phyloP scores from a whole-genome alignment of 306 rosid species.

The Leucaena leucocephala region DNA sequence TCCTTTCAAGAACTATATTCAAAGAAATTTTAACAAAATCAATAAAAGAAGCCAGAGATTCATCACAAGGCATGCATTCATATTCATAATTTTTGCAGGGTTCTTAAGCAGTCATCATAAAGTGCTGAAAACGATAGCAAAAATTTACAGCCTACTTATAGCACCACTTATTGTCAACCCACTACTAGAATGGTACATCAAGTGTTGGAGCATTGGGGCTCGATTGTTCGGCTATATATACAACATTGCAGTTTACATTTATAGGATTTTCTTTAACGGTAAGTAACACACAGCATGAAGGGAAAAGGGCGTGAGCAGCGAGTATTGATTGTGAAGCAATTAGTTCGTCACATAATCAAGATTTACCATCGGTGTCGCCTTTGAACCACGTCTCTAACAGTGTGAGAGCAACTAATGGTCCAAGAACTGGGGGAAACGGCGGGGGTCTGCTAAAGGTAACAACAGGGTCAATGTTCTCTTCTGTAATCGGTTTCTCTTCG shows the following conservation, averaged over 20 bases:
- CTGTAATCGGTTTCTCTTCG: constrained; percentile 42
- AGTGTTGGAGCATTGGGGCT: constrained; percentile 41
- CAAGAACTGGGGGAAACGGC: constrained; percentile 66
- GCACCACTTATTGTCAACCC: constrained; percentile 45
- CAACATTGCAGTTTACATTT: constrained; percentile 37
- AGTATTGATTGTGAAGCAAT: background rate
- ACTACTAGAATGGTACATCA: constrained; percentile 52
- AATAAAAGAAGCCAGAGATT: background rate
- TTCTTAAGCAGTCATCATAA: constrained; percentile 57
- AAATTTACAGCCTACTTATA: constrained; percentile 44
- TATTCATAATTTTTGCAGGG: constrained; percentile 58
- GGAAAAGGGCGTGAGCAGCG: background rate
- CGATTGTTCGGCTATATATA: constrained; percentile 35
- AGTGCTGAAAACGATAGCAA: constrained; percentile 47
- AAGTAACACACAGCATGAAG: constrained; percentile 6
- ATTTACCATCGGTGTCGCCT: constrained; percentile 43
- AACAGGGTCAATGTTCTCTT: constrained; percentile 59
- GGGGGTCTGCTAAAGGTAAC: constrained; percentile 66
- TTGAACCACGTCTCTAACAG: constrained; percentile 54
- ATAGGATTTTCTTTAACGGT: constrained; percentile 45
- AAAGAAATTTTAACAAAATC: background rate
- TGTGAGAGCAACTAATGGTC: constrained; percentile 60
- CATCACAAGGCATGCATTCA: background rate
- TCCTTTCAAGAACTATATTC: background rate
- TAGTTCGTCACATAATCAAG: constrained; percentile 41